Evolutionary conservation across 192 early-diverging fungal genomes (phyloP).

Genomic region (Mortierella alpina): DNA sequence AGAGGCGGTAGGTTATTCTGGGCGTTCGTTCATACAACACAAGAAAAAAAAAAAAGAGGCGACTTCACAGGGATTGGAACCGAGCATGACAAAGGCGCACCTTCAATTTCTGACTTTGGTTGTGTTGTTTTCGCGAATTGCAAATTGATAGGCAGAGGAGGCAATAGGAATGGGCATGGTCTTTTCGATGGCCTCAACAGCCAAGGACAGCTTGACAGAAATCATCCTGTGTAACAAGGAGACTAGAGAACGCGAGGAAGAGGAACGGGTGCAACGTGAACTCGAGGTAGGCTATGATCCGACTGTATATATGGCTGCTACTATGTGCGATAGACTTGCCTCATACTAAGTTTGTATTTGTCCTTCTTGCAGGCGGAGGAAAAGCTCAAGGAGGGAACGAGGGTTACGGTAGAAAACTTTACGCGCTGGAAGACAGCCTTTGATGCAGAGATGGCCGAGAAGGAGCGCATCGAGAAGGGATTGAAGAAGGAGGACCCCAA

Average conservation of each 20-base stretch:
- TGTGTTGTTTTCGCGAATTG: neutral
- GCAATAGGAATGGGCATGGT: slow-evolving; percentile 93
- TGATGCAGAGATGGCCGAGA: slow-evolving; percentile 74
- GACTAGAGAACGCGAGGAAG: slow-evolving; percentile 56
- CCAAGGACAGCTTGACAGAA: slow-evolving; percentile 79
- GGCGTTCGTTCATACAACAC: neutral
- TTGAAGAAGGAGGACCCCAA: slow-evolving; percentile 57
- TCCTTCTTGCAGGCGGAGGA: slow-evolving; percentile 68
- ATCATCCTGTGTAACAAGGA: slow-evolving; percentile 67
- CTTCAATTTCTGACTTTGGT: slow-evolving; percentile 1
- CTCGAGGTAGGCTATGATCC: slow-evolving; percentile 57
- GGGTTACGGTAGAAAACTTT: slow-evolving; percentile 83
- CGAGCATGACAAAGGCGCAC: neutral
- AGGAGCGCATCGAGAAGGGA: slow-evolving; percentile 57
- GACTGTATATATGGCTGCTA: neutral
- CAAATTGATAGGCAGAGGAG: slow-evolving; percentile 65
- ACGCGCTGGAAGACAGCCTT: slow-evolving; percentile 84
- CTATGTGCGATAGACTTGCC: too few relatives aligned
- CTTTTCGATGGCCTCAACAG: slow-evolving; percentile 80
- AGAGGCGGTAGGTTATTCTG: slow-evolving; percentile 31
- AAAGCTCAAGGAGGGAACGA: slow-evolving; percentile 82
- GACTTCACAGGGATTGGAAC: neutral
- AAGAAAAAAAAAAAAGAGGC: neutral
- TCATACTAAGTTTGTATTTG: neutral
- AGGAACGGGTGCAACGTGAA: slow-evolving; percentile 68